These are phyloP conservation scores for Guyanaporus albipodus DNA, from an alignment of 768 basidiomycete genomes.

Conservation along the genomic window DNA sequence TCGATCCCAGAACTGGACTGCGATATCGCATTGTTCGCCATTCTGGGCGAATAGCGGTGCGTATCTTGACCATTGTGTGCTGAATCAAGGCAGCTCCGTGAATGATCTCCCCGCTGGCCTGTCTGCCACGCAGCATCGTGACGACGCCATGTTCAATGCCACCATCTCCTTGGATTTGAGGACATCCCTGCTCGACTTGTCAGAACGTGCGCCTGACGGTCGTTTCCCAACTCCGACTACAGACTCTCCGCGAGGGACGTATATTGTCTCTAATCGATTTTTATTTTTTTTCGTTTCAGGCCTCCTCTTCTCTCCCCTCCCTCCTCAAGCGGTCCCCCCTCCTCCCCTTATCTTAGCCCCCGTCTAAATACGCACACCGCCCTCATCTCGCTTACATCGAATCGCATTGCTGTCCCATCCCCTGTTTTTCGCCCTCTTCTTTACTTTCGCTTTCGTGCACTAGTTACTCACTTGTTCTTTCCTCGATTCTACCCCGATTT, in stretches of 20 bases:
- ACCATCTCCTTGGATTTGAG: neutral
- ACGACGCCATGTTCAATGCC: neutral
- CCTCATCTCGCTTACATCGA: slow-evolving; percentile 28
- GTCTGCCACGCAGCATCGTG: neutral
- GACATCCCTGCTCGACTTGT: slow-evolving; percentile 11
- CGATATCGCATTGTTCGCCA: slow-evolving; percentile 26
- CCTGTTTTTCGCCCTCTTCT: slow-evolving; percentile 15
- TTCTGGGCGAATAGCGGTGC: slow-evolving; percentile 22
- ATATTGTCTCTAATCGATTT: slow-evolving; percentile 22
- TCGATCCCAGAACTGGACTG: slow-evolving; percentile 16
- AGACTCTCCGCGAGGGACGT: slow-evolving; percentile 30
- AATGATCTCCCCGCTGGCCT: neutral
- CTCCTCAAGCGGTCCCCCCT: slow-evolving; percentile 10
- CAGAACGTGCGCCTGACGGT: slow-evolving; percentile 18
- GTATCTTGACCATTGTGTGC: slow-evolving; percentile 24
- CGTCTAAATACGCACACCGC: slow-evolving; percentile 28
- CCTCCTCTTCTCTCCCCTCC: slow-evolving; percentile 13
- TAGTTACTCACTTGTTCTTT: slow-evolving; percentile 27
- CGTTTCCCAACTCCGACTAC: slow-evolving; percentile 31
- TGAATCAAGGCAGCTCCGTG: slow-evolving; percentile 17
- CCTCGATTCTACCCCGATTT: slow-evolving; percentile 25
- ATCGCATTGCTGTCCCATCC: slow-evolving; percentile 34
- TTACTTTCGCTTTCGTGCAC: slow-evolving; percentile 29
- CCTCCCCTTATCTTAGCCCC: slow-evolving; percentile 29
- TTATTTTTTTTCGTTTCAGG: slow-evolving; percentile 29